Evolutionary conservation across 345 rosid genomes (phyloP).

Genomic region (Orychophragmus violaceus): DNA sequence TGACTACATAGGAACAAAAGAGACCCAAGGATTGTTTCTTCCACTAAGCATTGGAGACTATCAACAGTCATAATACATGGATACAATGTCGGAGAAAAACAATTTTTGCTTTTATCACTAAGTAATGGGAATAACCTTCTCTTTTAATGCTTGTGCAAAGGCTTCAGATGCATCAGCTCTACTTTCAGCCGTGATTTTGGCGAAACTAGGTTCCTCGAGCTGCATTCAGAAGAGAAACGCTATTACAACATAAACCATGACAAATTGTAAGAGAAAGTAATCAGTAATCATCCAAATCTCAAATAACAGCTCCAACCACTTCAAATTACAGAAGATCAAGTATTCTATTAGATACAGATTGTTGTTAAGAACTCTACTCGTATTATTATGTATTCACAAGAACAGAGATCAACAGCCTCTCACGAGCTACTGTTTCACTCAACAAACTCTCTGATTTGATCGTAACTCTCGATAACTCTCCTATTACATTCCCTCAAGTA

Average conservation of each 20-base stretch:
- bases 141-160: constrained; percentile 77
- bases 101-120: neutral
- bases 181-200: constrained; percentile 21
- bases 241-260: neutral
- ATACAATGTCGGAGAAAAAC: neutral
- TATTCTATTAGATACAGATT: neutral
- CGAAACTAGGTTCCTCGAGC: constrained; percentile 30
- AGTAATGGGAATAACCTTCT: constrained; percentile 48
- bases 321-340: neutral
- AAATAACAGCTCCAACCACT: constrained; percentile 1
- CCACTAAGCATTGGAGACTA: neutral
- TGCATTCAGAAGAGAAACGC: constrained; percentile 29
- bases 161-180: constrained; percentile 43
- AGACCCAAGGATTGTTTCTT: neutral
- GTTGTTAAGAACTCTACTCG: neutral
- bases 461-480: no score
- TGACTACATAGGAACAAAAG: neutral
- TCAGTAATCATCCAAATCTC: neutral
- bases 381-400: no score
- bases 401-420: no score
- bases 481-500: no score
- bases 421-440: no score
- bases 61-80: neutral
- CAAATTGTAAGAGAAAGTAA: constrained; percentile 1
- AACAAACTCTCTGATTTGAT: no score